A percentile compares a stretch with the other conserved stretches of the same genome.
These are phyloP conservation scores for Bipolaris cookei DNA, from an alignment of 2,329 filamentous ascomycete genomes.

Conservation along the genomic window DNA sequence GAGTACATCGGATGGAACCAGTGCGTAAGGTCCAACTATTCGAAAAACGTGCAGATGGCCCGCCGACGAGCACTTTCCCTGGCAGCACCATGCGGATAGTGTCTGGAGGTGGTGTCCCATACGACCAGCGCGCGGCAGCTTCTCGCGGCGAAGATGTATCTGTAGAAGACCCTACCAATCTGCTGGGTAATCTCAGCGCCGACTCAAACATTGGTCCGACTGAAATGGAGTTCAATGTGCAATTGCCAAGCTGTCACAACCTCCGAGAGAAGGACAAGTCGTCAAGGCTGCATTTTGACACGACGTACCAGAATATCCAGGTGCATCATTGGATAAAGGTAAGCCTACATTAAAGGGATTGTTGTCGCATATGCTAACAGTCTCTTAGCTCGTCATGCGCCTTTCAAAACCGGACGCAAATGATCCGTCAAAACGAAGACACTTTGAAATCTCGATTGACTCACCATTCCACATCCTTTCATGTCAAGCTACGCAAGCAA, in stretches of 20 bases:
- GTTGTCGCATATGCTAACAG: slow-evolving; percentile 11
- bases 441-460: slow-evolving; percentile 96
- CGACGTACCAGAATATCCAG: slow-evolving; percentile 90
- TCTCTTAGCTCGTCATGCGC: slow-evolving; percentile 82
- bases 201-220: slow-evolving; percentile 83
- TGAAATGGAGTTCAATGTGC: slow-evolving; percentile 93
- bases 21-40: slow-evolving; percentile 84
- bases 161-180: slow-evolving; percentile 66
- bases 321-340: slow-evolving; percentile 98
- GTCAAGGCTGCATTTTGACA: slow-evolving; percentile 81
- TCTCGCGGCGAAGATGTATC: slow-evolving; percentile 62
- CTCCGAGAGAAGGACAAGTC: slow-evolving; percentile 74
- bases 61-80: slow-evolving; percentile 73
- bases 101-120: slow-evolving; percentile 80
- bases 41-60: slow-evolving; percentile 83
- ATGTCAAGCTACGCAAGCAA: slow-evolving; percentile 89
- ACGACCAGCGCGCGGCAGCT: slow-evolving; percentile 63
- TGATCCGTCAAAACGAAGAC: slow-evolving; percentile 78
- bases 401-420: slow-evolving; percentile 82
- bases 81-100: slow-evolving; percentile 78
- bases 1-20: slow-evolving; percentile 82
- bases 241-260: slow-evolving; percentile 85
- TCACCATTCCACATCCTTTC: slow-evolving; percentile 93
- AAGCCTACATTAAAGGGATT: slow-evolving; percentile 35
- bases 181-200: slow-evolving; percentile 77